phyloP scores from a whole-genome alignment of 352 stramenopile species.

The Peronospora belbahrii region DNA sequence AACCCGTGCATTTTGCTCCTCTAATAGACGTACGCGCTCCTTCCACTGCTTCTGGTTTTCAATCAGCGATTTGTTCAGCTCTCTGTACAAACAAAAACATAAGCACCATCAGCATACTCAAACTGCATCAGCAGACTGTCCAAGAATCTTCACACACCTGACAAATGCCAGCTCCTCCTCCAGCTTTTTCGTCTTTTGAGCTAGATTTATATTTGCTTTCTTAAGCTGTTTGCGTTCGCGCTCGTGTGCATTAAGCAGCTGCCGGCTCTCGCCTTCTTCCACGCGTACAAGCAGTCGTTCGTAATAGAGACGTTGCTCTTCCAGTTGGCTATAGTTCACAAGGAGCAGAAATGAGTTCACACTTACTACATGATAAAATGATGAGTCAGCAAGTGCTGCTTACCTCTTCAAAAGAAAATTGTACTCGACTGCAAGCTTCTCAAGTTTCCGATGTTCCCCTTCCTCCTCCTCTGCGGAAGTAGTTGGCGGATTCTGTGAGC shows the following conservation, averaged over 20 bases:
- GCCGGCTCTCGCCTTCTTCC: conserved; percentile 49
- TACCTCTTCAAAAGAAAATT: conserved; percentile 93
- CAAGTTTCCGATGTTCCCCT: conserved; percentile 91
- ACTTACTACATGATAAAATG: neutral
- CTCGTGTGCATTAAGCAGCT: conserved; percentile 49
- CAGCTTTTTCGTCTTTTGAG: conserved; percentile 67
- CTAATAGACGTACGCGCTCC: conserved; percentile 55
- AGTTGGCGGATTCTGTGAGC: conserved; percentile 54
- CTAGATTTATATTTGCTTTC: conserved; percentile 54
- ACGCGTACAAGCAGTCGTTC: conserved; percentile 67
- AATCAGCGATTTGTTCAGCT: conserved; percentile 83
- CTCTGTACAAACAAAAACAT: conserved; percentile 25
- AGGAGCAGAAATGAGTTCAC: conserved; percentile 2
- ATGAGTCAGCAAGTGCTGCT: neutral
- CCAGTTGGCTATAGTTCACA: conserved; percentile 72
- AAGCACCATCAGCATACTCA: neutral
- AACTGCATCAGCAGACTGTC: neutral
- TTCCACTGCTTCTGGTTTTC: conserved; percentile 88
- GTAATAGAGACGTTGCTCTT: conserved; percentile 92
- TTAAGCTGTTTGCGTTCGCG: conserved; percentile 79
- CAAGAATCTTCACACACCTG: conserved; percentile 24
- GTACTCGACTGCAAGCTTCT: conserved; percentile 94
- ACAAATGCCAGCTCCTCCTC: conserved; percentile 81
- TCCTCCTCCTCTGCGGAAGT: conserved; percentile 85
- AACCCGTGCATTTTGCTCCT: conserved; percentile 55